Evolutionary conservation across 2,329 filamentous ascomycete genomes (phyloP).

Genomic region (Fusarium equiseti): DNA sequence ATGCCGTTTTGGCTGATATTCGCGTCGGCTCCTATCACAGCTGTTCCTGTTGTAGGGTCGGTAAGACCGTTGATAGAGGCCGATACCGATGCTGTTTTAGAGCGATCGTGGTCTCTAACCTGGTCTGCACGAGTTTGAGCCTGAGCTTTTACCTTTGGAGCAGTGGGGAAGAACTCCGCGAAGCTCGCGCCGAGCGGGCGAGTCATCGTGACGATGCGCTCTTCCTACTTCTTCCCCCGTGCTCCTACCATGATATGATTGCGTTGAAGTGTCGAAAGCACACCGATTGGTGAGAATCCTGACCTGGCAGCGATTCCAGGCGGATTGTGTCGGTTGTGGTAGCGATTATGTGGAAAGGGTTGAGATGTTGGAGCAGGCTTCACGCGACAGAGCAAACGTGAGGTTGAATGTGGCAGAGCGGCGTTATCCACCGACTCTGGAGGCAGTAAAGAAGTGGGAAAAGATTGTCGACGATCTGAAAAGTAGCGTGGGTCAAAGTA

Average conservation of each 20-base stretch:
- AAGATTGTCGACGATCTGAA: slow-evolving; percentile 35
- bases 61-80: slow-evolving; percentile 38
- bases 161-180: slow-evolving; percentile 87
- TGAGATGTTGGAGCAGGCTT: slow-evolving; percentile 46
- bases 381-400: slow-evolving; percentile 57
- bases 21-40: slow-evolving; percentile 44
- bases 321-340: slow-evolving; percentile 14
- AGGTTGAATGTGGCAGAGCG: slow-evolving; percentile 41
- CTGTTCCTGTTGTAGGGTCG: slow-evolving; percentile 41
- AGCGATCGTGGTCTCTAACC: slow-evolving; percentile 51
- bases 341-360: slow-evolving; percentile 30
- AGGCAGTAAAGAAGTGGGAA: slow-evolving; percentile 39
- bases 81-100: slow-evolving; percentile 41
- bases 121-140: slow-evolving; percentile 51
- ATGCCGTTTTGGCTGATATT: slow-evolving; percentile 39
- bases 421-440: slow-evolving; percentile 45
- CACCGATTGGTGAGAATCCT: slow-evolving; percentile 6
- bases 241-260: slow-evolving; percentile 69
- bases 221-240: slow-evolving; percentile 65
- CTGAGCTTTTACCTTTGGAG: slow-evolving; percentile 71
- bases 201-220: slow-evolving; percentile 75
- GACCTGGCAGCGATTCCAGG: slow-evolving; percentile 17
- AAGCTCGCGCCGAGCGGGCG: slow-evolving; percentile 82
- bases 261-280: slow-evolving; percentile 42
- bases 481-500: slow-evolving; percentile 14